Percentiles rank a stretch among this genome's conserved stretches.
These are phyloP conservation scores for Echinochloa phyllopogon DNA, from an alignment of 176 grass and related monocot genomes.

Conservation along the genomic window DNA sequence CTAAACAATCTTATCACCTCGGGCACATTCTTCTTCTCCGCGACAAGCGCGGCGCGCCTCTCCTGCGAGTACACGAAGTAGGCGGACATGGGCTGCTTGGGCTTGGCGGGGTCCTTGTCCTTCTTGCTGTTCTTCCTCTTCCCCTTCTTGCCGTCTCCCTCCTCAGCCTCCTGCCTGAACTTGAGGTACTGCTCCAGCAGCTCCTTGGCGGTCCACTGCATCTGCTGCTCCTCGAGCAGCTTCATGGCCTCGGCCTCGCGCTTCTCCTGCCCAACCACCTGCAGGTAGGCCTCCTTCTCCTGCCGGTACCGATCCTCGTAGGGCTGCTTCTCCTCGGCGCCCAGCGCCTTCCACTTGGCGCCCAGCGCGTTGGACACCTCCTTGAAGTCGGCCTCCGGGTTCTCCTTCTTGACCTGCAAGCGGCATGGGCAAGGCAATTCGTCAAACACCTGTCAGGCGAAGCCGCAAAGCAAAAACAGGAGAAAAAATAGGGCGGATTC, in stretches of 20 bases:
- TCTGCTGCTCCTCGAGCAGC: slow-evolving; percentile 89
- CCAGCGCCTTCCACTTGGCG: slow-evolving; percentile 74
- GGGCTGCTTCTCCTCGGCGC: slow-evolving; percentile 72
- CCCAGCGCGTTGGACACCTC: slow-evolving; percentile 70
- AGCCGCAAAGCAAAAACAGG: not conserved
- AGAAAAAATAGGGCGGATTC: not conserved
- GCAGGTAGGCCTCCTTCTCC: slow-evolving; percentile 87
- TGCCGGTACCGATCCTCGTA: slow-evolving; percentile 86
- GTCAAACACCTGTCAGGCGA: slow-evolving; percentile 29
- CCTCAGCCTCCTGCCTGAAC: slow-evolving; percentile 72
- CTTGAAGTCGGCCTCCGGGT: slow-evolving; percentile 74
- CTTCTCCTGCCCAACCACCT: slow-evolving; percentile 84
- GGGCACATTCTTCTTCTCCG: slow-evolving; percentile 69
- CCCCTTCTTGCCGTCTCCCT: slow-evolving; percentile 52
- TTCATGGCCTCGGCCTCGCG: slow-evolving; percentile 89
- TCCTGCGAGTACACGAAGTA: slow-evolving; percentile 82
- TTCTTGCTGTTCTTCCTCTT: slow-evolving; percentile 68
- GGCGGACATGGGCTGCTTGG: slow-evolving; percentile 83
- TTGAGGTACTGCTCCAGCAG: slow-evolving; percentile 84
- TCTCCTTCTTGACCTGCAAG: slow-evolving; percentile 72
- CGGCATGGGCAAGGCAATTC: not conserved
- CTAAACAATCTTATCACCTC: slow-evolving; percentile 50
- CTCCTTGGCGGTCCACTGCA: slow-evolving; percentile 81
- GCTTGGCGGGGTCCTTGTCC: slow-evolving; percentile 83
- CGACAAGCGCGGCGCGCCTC: slow-evolving; percentile 48